A percentile compares a stretch with the other conserved stretches of the same genome.
Evolutionary conservation across 257 asterid genomes (phyloP).

Genomic region (Solanum acaule): DNA sequence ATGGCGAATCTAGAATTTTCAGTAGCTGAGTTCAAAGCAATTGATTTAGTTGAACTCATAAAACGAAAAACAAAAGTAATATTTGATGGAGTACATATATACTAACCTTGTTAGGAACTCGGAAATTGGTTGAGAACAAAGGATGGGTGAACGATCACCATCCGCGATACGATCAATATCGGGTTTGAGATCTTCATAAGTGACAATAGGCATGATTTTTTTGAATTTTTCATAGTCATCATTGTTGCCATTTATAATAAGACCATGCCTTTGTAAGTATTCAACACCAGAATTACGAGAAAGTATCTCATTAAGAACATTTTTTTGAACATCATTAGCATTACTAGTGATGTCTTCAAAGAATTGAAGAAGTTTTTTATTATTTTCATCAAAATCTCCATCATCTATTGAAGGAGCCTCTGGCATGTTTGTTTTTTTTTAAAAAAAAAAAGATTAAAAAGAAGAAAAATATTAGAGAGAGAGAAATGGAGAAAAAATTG

Average conservation of each 20-base stretch:
- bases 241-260: not conserved
- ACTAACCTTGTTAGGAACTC: slow-evolving; percentile 9
- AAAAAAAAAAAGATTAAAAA: not conserved
- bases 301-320: not conserved
- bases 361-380: not conserved
- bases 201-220: not conserved
- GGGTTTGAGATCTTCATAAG: slow-evolving; percentile 10
- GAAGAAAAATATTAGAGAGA: not conserved
- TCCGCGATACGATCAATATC: slow-evolving; percentile 9
- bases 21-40: not conserved
- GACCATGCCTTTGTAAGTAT: not conserved
- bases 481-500: not conserved
- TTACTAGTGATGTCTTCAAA: not conserved
- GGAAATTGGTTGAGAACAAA: slow-evolving; percentile 9
- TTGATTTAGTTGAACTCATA: not conserved
- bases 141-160: slow-evolving; percentile 7
- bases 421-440: not conserved
- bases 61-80: no score
- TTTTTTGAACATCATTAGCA: not conserved
- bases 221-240: not conserved
- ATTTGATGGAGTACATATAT: not conserved
- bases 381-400: not conserved
- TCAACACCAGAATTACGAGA: not conserved
- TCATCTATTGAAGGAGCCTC: not conserved
- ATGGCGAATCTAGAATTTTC: not conserved